Base-by-base conservation (phyloP, 2,329 filamentous ascomycete genomes). In the Chaetomiaceae sp. region DNA sequence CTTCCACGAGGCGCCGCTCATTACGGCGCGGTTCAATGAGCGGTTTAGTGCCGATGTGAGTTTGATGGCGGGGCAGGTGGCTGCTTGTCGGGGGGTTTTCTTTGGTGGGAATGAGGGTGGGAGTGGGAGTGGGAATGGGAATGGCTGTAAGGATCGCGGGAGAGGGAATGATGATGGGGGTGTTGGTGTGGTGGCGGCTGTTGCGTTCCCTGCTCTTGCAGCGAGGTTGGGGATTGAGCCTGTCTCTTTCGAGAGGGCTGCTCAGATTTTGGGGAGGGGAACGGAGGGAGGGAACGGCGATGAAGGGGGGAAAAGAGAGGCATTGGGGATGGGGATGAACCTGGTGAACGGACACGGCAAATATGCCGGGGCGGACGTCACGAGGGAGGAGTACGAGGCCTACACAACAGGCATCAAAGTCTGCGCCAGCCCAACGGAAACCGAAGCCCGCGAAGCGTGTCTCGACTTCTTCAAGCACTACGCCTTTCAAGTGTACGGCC, bases 1-100 rank as follows among this genome's bases (percentile, higher is more conserved):
- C 46, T 66, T 64, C 48, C 51, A 61, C 44, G 67, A 69, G 40
- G 56, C 44, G 46, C 61, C 49, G 43, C 46, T 58, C 43, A 63
- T 60, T 53, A 60, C 27, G 51, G 65, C 51, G 55, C 54, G 38
- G 49, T 64, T 58, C 56, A 61, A 62, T 55, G 61, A 60, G 27
- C 50, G 20, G 8, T 53, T 51, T 51, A 43, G 51, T n/a, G 49
- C 47, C 31, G 53, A 60, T 54, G 27, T 12, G 46, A 15, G 37
- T 5, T 40, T 57, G 11, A 46, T 59, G 36, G 22, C 37, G 3
- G 33, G 31, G 25, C 59, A 63, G 52, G 23, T 39, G 17, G 22
- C 38, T 4, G 54, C 56, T 3, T 61, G 40, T 45, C 40, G 47
- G 36, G 44, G n/a, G n/a, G 27, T 15, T 11, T 39, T 19, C 31